These are phyloP conservation scores for Fusarium nanum DNA, from an alignment of 2,329 filamentous ascomycete species.

Conservation along the genomic window DNA sequence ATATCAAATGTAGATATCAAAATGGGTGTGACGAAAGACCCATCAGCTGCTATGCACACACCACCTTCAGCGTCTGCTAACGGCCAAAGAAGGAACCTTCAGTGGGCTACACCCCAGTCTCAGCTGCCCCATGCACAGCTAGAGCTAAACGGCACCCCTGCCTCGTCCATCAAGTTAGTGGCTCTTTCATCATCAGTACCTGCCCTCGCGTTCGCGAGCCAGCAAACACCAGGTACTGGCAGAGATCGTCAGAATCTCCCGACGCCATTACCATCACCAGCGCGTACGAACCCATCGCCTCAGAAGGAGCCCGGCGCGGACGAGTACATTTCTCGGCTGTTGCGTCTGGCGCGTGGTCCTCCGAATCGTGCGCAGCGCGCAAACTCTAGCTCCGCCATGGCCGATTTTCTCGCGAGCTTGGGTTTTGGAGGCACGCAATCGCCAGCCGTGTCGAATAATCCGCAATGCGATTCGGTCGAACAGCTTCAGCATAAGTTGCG, in stretches of 20 bases:
- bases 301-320: constrained; percentile 37
- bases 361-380: background rate
- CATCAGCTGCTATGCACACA: constrained; percentile 11
- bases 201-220: constrained; percentile 25
- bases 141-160: constrained; percentile 17
- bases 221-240: constrained; percentile 12
- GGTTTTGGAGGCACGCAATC: constrained; percentile 46
- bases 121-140: background rate
- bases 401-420: constrained; percentile 55
- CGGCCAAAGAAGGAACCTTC: background rate
- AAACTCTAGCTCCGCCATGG: constrained; percentile 46
- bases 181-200: constrained; percentile 4
- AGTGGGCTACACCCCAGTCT: constrained; percentile 12
- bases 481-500: constrained; percentile 62
- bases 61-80: constrained; percentile 16
- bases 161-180: constrained; percentile 12
- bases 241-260: background rate
- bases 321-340: constrained; percentile 29
- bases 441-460: constrained; percentile 35
- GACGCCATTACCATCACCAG: constrained; percentile 4
- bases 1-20: background rate
- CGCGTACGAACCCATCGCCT: constrained; percentile 5
- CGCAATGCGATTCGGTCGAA: constrained; percentile 52
- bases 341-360: constrained; percentile 27
- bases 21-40: background rate